phyloP scores from a whole-genome alignment of 2,329 filamentous ascomycete species.

The Ascochyta rabiei region DNA sequence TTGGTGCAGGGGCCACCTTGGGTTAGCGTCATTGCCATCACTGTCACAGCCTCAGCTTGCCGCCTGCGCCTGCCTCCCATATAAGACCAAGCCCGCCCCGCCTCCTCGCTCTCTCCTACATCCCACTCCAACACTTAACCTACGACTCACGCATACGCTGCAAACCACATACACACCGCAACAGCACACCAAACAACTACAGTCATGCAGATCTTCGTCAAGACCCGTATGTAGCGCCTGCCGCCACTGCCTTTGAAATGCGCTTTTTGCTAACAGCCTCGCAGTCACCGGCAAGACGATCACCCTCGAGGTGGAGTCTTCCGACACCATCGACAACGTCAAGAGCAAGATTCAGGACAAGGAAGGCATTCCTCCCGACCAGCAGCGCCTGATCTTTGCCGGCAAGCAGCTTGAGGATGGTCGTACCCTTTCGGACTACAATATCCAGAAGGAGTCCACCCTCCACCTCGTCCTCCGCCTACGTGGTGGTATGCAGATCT shows the following conservation, averaged over 20 bases:
- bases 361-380: conserved; percentile 95
- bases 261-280: conserved; percentile 41
- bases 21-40: conserved; percentile 40
- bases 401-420: conserved; percentile 97
- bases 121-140: conserved; percentile 17
- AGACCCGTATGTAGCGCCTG: conserved; percentile 75
- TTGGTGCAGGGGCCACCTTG: conserved; percentile 39
- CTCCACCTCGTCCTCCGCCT: conserved; percentile 79
- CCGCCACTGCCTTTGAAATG: conserved; percentile 20
- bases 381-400: conserved; percentile 95
- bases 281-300: conserved; percentile 71
- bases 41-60: conserved; percentile 45
- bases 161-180: conserved; percentile 18
- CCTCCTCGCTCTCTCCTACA: conserved; percentile 21
- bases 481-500: conserved; percentile 68
- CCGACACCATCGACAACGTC: conserved; percentile 93
- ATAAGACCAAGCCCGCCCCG: conserved; percentile 37
- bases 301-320: conserved; percentile 71
- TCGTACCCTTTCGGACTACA: conserved; percentile 89
- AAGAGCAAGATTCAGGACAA: conserved; percentile 98
- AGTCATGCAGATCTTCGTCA: conserved; percentile 96
- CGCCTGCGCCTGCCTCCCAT: conserved; percentile 33
- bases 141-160: conserved; percentile 13
- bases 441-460: conserved; percentile 85
- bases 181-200: conserved; percentile 12